Percentiles rank a stretch among this genome's conserved stretches.
Evolutionary conservation across 2,329 filamentous ascomycete genomes (phyloP).

Genomic region (Myriangium duriaei): DNA sequence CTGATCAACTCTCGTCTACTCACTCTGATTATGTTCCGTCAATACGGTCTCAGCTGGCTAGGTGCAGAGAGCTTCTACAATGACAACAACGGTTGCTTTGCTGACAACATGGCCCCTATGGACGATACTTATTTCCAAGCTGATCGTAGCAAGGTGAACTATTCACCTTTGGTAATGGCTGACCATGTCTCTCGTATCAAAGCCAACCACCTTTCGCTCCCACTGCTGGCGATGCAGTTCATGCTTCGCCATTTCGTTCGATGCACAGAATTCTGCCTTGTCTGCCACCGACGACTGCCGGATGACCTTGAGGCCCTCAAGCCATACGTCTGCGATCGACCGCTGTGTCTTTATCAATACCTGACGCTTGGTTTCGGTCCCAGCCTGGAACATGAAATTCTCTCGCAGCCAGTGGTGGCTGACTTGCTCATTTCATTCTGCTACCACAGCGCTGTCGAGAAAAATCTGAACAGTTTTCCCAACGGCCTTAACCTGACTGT

Average conservation of each 20-base stretch:
- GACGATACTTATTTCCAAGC: slow-evolving; percentile 28
- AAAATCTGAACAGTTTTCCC: slow-evolving; percentile 42
- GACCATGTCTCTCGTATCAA: slow-evolving; percentile 36
- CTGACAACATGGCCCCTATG: slow-evolving; percentile 17
- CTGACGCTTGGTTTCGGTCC: slow-evolving; percentile 76
- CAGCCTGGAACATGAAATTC: slow-evolving; percentile 72
- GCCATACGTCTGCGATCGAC: slow-evolving; percentile 60
- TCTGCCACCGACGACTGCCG: slow-evolving; percentile 61
- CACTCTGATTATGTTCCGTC: slow-evolving; percentile 43
- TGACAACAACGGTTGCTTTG: slow-evolving; percentile 28
- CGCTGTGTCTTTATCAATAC: slow-evolving; percentile 77
- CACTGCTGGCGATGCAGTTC: slow-evolving; percentile 58
- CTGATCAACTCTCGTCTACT: slow-evolving; percentile 56
- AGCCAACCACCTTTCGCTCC: slow-evolving; percentile 33
- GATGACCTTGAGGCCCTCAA: slow-evolving; percentile 57
- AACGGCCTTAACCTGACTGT: slow-evolving; percentile 43
- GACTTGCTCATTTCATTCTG: slow-evolving; percentile 77
- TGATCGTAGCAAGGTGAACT: slow-evolving; percentile 22
- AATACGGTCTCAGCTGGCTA: slow-evolving; percentile 49
- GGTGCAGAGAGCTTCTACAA: slow-evolving; percentile 50
- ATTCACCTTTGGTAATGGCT: slow-evolving; percentile 34
- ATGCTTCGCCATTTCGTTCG: slow-evolving; percentile 62
- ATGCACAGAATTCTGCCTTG: slow-evolving; percentile 77
- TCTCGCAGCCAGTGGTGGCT: slow-evolving; percentile 66
- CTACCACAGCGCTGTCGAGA: slow-evolving; percentile 43